phyloP scores from a whole-genome alignment of 257 asterid genomes.

The Solanum lignicaule region DNA sequence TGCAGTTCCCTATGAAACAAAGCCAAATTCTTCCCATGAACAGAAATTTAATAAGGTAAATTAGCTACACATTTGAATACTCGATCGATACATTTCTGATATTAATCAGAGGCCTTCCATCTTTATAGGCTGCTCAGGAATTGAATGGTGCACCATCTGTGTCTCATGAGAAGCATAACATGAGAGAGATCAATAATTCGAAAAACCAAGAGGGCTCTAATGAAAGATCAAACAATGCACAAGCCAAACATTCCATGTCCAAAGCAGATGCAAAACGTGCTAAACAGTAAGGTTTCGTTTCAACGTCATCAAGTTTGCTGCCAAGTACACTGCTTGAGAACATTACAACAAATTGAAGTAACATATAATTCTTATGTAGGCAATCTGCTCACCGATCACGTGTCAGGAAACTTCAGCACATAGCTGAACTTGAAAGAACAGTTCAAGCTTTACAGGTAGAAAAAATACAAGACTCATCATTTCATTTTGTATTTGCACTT shows the following conservation, averaged over 20 bases:
- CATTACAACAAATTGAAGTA: not conserved
- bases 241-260: constrained; percentile 33
- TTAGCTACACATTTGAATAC: not conserved
- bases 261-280: constrained; percentile 55
- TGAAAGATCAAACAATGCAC: constrained; percentile 29
- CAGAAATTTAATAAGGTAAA: constrained; percentile 3
- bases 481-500: not conserved
- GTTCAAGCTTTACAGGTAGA: constrained; percentile 55
- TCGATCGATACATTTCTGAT: not conserved
- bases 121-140: constrained; percentile 17
- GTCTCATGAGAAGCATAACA: constrained; percentile 18
- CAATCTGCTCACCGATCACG: constrained; percentile 78
- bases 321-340: not conserved
- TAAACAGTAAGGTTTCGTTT: constrained; percentile 46
- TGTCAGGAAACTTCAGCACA: constrained; percentile 81
- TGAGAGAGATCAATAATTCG: constrained; percentile 16
- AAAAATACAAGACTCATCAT: not conserved
- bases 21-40: constrained; percentile 13
- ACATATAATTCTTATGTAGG: constrained; percentile 21
- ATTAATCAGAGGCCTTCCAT: not conserved
- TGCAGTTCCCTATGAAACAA: constrained; percentile 7
- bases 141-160: constrained; percentile 14
- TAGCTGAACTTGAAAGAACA: constrained; percentile 78
- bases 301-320: not conserved
- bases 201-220: constrained; percentile 24